These are phyloP conservation scores for Boletus sp. DNA, from an alignment of 1,284 basidiomycete genomes.

Conservation along the genomic window DNA sequence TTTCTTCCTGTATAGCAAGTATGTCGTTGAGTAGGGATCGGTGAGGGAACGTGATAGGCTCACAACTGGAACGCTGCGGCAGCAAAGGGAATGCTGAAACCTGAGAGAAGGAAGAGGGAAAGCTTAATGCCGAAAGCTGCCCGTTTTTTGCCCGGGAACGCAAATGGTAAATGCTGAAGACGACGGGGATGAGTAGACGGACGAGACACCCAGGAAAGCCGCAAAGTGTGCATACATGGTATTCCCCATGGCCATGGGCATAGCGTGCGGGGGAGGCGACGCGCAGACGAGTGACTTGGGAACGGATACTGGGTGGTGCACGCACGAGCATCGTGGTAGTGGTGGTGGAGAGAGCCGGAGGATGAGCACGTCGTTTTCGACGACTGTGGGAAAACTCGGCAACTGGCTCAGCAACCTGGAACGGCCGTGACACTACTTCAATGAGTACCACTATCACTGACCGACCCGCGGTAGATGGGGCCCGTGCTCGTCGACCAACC, in stretches of 20 bases:
- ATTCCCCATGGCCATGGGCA: conserved; percentile 49
- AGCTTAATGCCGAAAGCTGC: conserved; percentile 56
- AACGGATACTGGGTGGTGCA: conserved; percentile 37
- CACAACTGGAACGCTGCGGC: conserved; percentile 65
- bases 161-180: conserved; percentile 67
- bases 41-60: conserved; percentile 29
- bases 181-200: conserved; percentile 3
- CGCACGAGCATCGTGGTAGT: conserved; percentile 37
- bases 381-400: conserved; percentile 22
- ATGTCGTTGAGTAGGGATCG: conserved; percentile 8
- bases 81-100: conserved; percentile 65
- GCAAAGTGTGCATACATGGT: conserved; percentile 48
- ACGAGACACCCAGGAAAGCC: background rate
- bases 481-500: background rate
- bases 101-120: conserved; percentile 46
- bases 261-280: conserved; percentile 31
- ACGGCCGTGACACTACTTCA: no score
- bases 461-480: background rate
- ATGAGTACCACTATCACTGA: no score
- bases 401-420: background rate
- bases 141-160: conserved; percentile 52
- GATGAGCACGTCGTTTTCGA: background rate
- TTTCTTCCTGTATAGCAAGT: conserved; percentile 33
- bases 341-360: conserved; percentile 20
- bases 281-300: conserved; percentile 37